Conservation (phyloP, 2,329 filamentous ascomycete genomes). For the Chaetomium olivaceum region DNA sequence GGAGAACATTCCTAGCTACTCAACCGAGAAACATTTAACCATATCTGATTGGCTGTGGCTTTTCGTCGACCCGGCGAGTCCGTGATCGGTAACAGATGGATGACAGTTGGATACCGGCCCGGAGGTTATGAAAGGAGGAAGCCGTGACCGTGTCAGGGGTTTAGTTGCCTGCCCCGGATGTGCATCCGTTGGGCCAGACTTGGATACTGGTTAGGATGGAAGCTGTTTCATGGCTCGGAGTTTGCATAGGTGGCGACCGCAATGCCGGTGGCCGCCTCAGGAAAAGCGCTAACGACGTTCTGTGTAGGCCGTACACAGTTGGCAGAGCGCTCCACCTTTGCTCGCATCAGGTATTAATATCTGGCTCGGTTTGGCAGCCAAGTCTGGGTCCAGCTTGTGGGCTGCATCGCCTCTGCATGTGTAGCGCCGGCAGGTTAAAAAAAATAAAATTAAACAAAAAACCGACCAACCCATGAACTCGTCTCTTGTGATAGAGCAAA, state of each 20-base stretch:
- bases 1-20: background rate
- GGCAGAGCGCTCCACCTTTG: constrained; percentile 10
- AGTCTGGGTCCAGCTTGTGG: background rate
- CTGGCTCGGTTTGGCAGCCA: constrained; percentile 5
- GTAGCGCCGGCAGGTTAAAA: background rate
- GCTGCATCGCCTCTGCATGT: constrained; percentile 1
- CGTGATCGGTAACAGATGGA: background rate
- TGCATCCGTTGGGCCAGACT: background rate
- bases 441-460: background rate
- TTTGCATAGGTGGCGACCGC: background rate
- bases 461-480: background rate
- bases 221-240: background rate
- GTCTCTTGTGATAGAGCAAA: background rate
- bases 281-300: background rate
- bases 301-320: background rate
- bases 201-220: background rate
- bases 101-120: background rate
- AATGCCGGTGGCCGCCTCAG: background rate
- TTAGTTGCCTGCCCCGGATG: background rate
- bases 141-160: background rate
- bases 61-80: background rate
- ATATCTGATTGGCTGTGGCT: constrained; percentile 13
- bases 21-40: background rate
- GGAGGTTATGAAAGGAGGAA: background rate
- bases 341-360: background rate